phyloP scores from a whole-genome alignment of 345 rosid genomes.

The Conringia planisiliqua region DNA sequence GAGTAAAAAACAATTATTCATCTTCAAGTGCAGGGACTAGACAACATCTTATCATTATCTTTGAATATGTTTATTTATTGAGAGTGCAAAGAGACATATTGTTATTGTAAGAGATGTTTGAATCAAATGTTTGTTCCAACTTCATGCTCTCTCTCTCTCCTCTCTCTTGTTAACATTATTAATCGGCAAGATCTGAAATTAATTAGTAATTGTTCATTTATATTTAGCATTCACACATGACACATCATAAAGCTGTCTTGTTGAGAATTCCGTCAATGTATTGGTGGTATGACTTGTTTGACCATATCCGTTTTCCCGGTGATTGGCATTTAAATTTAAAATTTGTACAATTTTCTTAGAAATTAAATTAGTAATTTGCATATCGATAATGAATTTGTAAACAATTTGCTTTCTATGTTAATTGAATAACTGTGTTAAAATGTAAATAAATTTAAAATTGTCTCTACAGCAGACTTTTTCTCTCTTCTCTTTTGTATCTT shows the following conservation, averaged over 20 bases:
- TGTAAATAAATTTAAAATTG: too few species aligned
- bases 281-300: not conserved
- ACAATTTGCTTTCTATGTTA: too few species aligned
- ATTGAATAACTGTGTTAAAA: too few species aligned
- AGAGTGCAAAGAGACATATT: constrained; percentile 10
- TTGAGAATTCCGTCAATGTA: constrained; percentile 2
- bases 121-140: constrained; percentile 32
- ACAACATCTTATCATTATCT: constrained; percentile 7
- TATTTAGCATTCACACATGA: constrained; percentile 10
- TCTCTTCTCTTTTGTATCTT: too few species aligned
- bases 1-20: constrained; percentile 22
- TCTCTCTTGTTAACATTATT: not conserved
- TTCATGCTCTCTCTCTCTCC: not conserved
- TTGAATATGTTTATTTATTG: constrained; percentile 7
- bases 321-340: too few species aligned
- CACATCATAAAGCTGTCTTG: constrained; percentile 17
- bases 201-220: constrained; percentile 6
- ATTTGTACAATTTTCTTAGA: too few species aligned
- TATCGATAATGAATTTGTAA: too few species aligned
- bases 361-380: too few species aligned
- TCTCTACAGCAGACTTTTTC: too few species aligned
- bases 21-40: constrained; percentile 13
- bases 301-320: not conserved
- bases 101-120: constrained; percentile 29
- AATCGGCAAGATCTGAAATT: constrained; percentile 24